Evolutionary conservation across 352 stramenopile species (phyloP), one percentile per base, ranked within the genome.

Genomic region (Globisporangium paddicum): DNA sequence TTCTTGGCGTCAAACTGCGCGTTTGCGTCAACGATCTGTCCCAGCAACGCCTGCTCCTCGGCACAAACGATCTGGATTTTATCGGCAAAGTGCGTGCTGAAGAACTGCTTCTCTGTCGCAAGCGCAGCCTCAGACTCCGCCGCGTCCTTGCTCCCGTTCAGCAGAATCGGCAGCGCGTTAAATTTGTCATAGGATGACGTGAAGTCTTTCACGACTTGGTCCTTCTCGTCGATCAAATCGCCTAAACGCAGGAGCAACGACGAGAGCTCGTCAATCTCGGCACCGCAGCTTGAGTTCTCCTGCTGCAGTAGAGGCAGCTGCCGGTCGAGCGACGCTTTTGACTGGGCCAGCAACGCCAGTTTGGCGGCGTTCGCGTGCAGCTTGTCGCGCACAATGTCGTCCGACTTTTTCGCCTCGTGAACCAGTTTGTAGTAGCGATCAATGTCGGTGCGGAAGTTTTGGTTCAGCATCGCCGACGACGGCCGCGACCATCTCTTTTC

Each of bases 351-450:
- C 19, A 75, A 54, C 25, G 51, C 62, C 25, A 93, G 48, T 28
- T 73, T 71, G 10, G 65, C 54, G 2, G 71, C 58, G 13, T 69
- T 87, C 2, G 48, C 38, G 16, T 60, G 26, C 10, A 89, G 53
- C 41, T 89, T 88, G 34, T 72, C 64, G 14, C 68, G 67, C 47
- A 93, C 75, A 26, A 85, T 67, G n/a, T 73, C 63, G 55, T 93
- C 82, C 18, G 80, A 89, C 45, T 71, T 73, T 54, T 86, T 88
- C 8, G 77, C 80, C 38, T 92, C 77, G 35, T 82, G 82, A 7
- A 90, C 66, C n/a, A 92, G 64, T 6, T 80, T 76, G 54, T 82
- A 87, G 60, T 87, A 92, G 18, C 82, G 79, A 61, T 89, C 80
- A 53, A 90, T 72, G 56, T 92, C 82, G 16, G 69, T 56, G 32